phyloP scores from a whole-genome alignment of 495 filamentous ascomycete species.

The Penicillium flavigenum region DNA sequence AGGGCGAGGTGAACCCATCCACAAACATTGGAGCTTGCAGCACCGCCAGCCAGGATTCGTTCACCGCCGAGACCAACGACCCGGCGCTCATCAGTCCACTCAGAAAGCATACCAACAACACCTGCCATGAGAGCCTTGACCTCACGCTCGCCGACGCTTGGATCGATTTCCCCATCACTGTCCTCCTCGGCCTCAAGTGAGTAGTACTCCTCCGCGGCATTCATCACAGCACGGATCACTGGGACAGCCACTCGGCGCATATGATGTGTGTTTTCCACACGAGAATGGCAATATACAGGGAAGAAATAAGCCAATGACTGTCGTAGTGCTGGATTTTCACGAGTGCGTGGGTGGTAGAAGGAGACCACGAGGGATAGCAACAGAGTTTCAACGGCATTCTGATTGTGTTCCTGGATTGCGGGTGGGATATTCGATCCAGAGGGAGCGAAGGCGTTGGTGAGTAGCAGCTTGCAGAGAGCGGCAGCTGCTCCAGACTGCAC shows the following conservation, averaged over 20 bases:
- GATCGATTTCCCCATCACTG: constrained; percentile 56
- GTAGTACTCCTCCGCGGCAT: constrained; percentile 49
- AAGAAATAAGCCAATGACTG: constrained; percentile 94
- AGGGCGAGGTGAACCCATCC: constrained; percentile 53
- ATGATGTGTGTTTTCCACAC: constrained; percentile 71
- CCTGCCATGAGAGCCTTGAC: constrained; percentile 74
- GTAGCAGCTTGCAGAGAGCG: constrained; percentile 81
- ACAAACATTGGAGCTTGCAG: constrained; percentile 51
- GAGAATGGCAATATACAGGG: constrained; percentile 88
- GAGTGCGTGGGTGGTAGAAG: constrained; percentile 88
- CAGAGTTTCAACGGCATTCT: constrained; percentile 57
- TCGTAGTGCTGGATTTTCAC: constrained; percentile 78
- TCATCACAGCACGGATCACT: constrained; percentile 62
- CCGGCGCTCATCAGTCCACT: constrained; percentile 95
- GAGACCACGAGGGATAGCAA: constrained; percentile 77
- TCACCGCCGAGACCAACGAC: constrained; percentile 69
- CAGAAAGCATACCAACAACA: constrained; percentile 77
- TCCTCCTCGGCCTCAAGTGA: constrained; percentile 56
- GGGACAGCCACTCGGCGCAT: constrained; percentile 71
- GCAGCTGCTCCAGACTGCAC: constrained; percentile 82
- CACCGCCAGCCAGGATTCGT: constrained; percentile 49
- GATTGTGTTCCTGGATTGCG: constrained; percentile 49
- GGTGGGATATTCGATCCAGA: constrained; percentile 39
- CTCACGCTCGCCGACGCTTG: constrained; percentile 72
- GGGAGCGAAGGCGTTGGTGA: constrained; percentile 57